Conservation (phyloP, 2,329 filamentous ascomycete species). For the Geoglossum cookeanum region DNA sequence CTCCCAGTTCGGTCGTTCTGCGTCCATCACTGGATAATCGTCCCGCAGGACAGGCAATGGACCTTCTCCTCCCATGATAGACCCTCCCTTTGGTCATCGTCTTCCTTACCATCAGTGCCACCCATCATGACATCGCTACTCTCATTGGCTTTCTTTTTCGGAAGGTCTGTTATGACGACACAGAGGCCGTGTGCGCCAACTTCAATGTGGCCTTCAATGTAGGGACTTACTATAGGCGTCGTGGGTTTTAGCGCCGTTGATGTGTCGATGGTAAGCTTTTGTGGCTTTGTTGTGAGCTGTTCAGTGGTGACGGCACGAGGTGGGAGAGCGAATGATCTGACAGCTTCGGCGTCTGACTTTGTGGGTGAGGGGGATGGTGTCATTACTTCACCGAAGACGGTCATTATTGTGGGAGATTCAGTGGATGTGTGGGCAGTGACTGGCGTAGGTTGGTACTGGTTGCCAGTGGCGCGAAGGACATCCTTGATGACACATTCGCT, state of each 20-base stretch:
- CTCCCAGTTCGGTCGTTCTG: too few species aligned
- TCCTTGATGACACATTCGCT: slow-evolving; percentile 32
- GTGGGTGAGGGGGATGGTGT: neutral
- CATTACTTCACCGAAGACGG: neutral
- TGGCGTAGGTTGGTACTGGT: neutral
- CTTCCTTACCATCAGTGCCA: neutral
- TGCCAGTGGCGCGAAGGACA: neutral
- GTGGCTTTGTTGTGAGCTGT: neutral
- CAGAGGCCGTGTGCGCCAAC: neutral
- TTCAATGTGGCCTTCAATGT: neutral
- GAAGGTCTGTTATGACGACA: neutral
- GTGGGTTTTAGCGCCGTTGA: neutral
- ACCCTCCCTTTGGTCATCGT: neutral
- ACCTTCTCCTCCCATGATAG: neutral
- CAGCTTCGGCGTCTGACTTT: neutral
- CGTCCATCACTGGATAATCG: neutral
- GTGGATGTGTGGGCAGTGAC: neutral
- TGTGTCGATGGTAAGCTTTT: neutral
- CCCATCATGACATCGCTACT: neutral
- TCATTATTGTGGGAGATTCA: neutral
- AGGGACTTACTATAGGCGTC: neutral
- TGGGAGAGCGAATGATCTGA: neutral
- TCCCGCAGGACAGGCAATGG: neutral
- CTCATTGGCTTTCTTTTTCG: neutral
- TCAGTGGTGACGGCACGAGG: neutral